Evolutionary conservation across 1,139 yeast genomes (phyloP), one percentile per base, ranked within the genome.

Genomic region (Saccharomyces hybrid): DNA sequence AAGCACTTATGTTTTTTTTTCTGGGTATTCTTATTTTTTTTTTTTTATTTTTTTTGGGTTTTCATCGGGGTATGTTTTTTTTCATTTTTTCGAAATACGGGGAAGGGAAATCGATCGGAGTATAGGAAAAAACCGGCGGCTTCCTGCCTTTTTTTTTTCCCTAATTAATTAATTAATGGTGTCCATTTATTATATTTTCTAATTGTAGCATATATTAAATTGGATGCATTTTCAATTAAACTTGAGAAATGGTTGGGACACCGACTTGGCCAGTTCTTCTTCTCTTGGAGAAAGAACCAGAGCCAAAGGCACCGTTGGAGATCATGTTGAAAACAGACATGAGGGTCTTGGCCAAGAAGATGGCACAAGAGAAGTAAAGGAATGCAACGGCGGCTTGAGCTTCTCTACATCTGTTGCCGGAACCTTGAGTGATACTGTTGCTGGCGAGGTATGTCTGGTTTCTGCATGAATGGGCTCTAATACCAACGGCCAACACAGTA

Each of bases 351-450:
- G 81, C 88, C 64, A 89, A 74, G 71, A 88, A 86, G 70, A 85
- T 75, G 70, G 86, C 84, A 78, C 87, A 83, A 58, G 95, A 79
- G 73, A 93, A 84, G 86, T 83, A 93, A 68, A 90, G 82, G 84
- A 93, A 93, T 60, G 96, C 96, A 66, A 82, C 81, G 32, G 90
- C 77, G 60, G 96, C 96, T 79, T 93, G 98, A 58, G 96, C 93
- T 78, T 88, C 84, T 80, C 97, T 88, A 79, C 99, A 93, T 79
- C 97, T 84, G 65, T 81, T 86, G 32, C 75, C 64, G 50, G 85
- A 78, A 62, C 96, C 96, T 76, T 88, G 91, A 62, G 86, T 73
- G 62, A 90, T 80, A 60, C 72, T 74, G 79, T 91, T 89, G 63
- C 63, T 48, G 64, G 82, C 76, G 62, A 89, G 60, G 79, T 89